A percentile compares a stretch with the other conserved stretches of the same genome.
Evolutionary conservation across 2,329 filamentous ascomycete species (phyloP).

Genomic region (Cylindrodendrum hubeiense): DNA sequence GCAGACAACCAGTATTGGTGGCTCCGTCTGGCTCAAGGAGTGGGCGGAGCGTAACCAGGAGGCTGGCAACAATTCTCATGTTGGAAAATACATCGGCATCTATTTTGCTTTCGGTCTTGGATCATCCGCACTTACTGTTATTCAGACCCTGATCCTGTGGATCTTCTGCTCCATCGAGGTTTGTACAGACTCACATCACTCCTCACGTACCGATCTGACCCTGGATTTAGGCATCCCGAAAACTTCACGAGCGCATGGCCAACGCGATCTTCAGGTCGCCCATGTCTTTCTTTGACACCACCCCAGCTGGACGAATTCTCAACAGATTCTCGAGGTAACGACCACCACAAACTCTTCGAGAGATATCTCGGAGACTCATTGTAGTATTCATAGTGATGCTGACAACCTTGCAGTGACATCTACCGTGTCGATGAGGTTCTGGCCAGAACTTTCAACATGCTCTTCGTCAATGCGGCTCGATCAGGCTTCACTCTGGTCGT

Average conservation of each 20-base stretch:
- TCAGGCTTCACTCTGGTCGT: conserved; percentile 88
- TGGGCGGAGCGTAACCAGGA: conserved; percentile 87
- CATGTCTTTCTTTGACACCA: conserved; percentile 99
- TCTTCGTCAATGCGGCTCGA: conserved; percentile 81
- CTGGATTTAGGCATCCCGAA: conserved; percentile 81
- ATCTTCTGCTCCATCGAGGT: conserved; percentile 99
- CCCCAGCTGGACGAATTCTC: conserved; percentile 93
- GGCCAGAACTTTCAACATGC: conserved; percentile 97
- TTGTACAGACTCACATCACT: conserved; percentile 41
- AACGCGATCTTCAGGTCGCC: conserved; percentile 97
- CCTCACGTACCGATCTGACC: conserved; percentile 17
- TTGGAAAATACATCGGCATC: conserved; percentile 92
- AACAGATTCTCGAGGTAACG: conserved; percentile 95
- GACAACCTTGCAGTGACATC: conserved; percentile 69
- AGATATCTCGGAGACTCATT: no score
- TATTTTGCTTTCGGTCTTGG: conserved; percentile 97
- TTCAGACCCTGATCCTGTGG: conserved; percentile 96
- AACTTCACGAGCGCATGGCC: conserved; percentile 97
- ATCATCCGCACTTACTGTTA: conserved; percentile 83
- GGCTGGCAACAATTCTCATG: conserved; percentile 75
- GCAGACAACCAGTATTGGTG: conserved; percentile 85
- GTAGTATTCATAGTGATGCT: conserved; percentile 34
- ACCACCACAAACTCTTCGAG: no score
- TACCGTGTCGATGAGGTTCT: conserved; percentile 92
- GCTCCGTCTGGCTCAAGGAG: conserved; percentile 91